Base-by-base conservation (phyloP, 1,284 basidiomycete genomes). In the Singerocomus inundabilis region DNA sequence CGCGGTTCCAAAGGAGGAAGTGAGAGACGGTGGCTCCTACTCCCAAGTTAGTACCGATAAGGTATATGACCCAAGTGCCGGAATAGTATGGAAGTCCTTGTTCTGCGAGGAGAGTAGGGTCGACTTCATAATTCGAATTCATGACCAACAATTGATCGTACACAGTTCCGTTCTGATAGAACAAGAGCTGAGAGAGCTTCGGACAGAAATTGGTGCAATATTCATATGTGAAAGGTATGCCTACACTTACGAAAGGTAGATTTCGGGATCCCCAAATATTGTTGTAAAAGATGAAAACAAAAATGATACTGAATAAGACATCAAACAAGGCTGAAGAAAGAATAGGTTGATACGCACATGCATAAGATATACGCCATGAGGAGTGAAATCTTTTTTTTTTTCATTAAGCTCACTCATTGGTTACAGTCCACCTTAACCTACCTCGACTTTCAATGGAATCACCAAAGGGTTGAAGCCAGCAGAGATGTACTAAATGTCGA, bases 11-110 rank as follows among this genome's bases (percentile, higher is more conserved):
- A 8, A 81, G 69, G 9, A 78, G 63, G 4, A 81, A 63, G 53
- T 81, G 79, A 0, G 73, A 74, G 46, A 81, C 68, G 0, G 78
- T 79, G 1, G 77, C 77, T 18, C 65, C 75, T 51, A 79, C 64
- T 7, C 62, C 72, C 44, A 70, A 32, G 30, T 68, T 70, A 0
- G 30, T 51, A 3, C 53, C 5, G 15, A 70, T 40, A 9, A 72
- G 57, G 11, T 69, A 57, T 0, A 75, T 61, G 3, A 80, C 70
- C 72, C 72, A 77, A 1, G 70, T 74, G 13, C 61, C 52, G 0
- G 67, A 56, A 34, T 69, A 67, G 49, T 54, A 68, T 3, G 64
- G 63, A 9, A 79, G 57, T 12, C 76, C 77, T 44, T 79, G 70
- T 53, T 74, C 62, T 0, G 62, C 72, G 8, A 79, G 68, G 10